These are phyloP conservation scores for Usnea hakonensis DNA, from an alignment of 495 filamentous ascomycete genomes.

Conservation along the genomic window DNA sequence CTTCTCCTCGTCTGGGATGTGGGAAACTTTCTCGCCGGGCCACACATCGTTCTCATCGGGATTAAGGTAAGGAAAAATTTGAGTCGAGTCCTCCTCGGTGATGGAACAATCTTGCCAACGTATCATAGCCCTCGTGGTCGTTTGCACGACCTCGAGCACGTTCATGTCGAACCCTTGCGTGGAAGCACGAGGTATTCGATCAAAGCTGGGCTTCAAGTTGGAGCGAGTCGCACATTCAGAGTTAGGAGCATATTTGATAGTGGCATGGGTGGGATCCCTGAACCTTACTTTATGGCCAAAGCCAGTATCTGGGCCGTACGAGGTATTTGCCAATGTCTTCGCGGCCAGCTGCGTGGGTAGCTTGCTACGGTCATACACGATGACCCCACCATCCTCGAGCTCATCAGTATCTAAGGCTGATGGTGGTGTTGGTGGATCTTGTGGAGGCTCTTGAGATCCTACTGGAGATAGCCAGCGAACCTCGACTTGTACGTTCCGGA, in stretches of 20 bases:
- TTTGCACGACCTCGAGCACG: constrained; percentile 41
- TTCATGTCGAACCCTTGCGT: constrained; percentile 54
- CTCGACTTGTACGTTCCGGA: constrained; percentile 33
- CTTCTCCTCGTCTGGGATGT: constrained; percentile 34
- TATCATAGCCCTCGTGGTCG: constrained; percentile 42
- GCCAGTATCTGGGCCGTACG: constrained; percentile 20
- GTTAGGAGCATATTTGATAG: constrained; percentile 40
- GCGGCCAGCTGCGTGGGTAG: constrained; percentile 12
- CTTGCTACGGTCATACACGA: constrained; percentile 23
- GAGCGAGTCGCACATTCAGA: not conserved
- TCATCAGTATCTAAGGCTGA: constrained; percentile 22
- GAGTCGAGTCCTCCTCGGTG: constrained; percentile 35
- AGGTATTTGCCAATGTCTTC: constrained; percentile 21
- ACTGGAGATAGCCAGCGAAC: constrained; percentile 48
- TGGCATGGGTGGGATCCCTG: constrained; percentile 40
- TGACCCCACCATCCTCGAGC: constrained; percentile 21
- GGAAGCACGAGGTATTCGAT: constrained; percentile 39
- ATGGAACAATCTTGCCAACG: constrained; percentile 53
- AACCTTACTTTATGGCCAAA: constrained; percentile 46
- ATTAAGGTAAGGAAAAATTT: constrained; percentile 40
- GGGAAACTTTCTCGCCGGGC: constrained; percentile 51
- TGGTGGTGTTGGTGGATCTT: constrained; percentile 2
- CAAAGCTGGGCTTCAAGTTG: constrained; percentile 21
- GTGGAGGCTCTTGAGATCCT: constrained; percentile 20
- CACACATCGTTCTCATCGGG: constrained; percentile 49